A percentile compares a stretch with the other conserved stretches of the same genome.
Evolutionary conservation across 768 basidiomycete genomes (phyloP).

Genomic region (Amanita rimosa): DNA sequence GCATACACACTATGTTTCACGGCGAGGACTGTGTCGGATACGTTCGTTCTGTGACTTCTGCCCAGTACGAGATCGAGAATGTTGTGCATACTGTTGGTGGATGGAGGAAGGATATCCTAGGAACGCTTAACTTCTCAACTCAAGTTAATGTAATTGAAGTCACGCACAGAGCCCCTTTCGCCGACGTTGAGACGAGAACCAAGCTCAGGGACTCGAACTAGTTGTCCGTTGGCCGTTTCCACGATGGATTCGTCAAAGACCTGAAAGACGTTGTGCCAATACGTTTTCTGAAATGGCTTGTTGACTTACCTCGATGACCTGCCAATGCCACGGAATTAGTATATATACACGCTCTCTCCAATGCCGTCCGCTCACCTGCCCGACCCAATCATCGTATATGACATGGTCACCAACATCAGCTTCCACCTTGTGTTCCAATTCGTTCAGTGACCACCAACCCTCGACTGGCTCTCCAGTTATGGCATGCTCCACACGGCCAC

Average conservation of each 20-base stretch:
- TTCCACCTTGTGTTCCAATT: conserved; percentile 44
- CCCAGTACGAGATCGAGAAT: conserved; percentile 36
- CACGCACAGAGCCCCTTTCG: conserved; percentile 58
- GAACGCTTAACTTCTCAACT: neutral
- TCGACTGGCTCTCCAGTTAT: conserved; percentile 49
- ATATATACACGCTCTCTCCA: neutral
- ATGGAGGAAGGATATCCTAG: conserved; percentile 59
- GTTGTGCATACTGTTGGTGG: conserved; percentile 30
- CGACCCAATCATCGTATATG: conserved; percentile 77
- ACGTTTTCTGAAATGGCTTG: conserved; percentile 4
- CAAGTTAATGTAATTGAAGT: conserved; percentile 3
- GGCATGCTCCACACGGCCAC: conserved; percentile 64
- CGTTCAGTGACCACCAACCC: conserved; percentile 51
- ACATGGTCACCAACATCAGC: conserved; percentile 79
- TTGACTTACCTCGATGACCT: conserved; percentile 67
- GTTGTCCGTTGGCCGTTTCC: conserved; percentile 48
- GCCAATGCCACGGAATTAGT: conserved; percentile 7
- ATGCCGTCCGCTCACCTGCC: conserved; percentile 51
- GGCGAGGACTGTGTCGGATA: conserved; percentile 53
- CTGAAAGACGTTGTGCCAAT: conserved; percentile 24
- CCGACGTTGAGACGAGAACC: conserved; percentile 68
- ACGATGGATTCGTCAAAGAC: conserved; percentile 77
- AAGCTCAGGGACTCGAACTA: conserved; percentile 69
- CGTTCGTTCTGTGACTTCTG: conserved; percentile 30
- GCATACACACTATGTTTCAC: conserved; percentile 72